Evolutionary conservation across 257 asterid genomes (phyloP), one percentile per base, ranked within the genome.

Genomic region (Orobanche coerulescens): DNA sequence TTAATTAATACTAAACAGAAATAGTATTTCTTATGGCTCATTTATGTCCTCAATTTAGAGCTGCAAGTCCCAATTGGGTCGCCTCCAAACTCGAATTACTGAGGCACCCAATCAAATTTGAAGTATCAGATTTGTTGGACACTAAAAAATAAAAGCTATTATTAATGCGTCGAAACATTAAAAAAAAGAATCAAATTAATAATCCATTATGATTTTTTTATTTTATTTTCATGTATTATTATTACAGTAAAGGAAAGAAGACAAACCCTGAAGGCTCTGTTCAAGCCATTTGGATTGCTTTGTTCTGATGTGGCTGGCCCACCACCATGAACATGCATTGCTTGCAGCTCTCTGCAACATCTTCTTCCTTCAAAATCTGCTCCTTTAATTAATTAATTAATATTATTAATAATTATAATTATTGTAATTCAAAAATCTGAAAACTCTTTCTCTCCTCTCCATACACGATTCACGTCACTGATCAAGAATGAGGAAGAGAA

Each of bases 211-310:
- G n/a, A n/a, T n/a, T n/a, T n/a, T n/a, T n/a, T n/a, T n/a, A n/a
- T n/a, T n/a, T n/a, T n/a, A n/a, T n/a, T n/a, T n/a, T n/a, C n/a
- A n/a, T n/a, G n/a, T n/a, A n/a, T n/a, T n/a, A n/a, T n/a, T n/a
- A n/a, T n/a, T n/a, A n/a, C n/a, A n/a, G n/a, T n/a, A 23, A 5
- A 56, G 6, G 4, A 6, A 25, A 19, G 5, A 11, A 10, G 6
- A 10, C 6, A 1, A 48, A 81, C 86, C 86, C 56, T 67, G 73
- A 40, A 81, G 66, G 75, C 76, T 59, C 61, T 81, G 84, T 34
- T 81, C 84, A 44, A 81, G 82, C 87, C 87, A 81, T 78, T 81
- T 81, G n/a, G 84, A 73, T 73, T 81, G 87, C 78, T 81, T 81
- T 5, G 84, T 81, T 36, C 87, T 71, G 58, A 81, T 73, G 75